phyloP scores from a whole-genome alignment of 1,284 basidiomycete genomes.

The Sphaerobolus stellatus region DNA sequence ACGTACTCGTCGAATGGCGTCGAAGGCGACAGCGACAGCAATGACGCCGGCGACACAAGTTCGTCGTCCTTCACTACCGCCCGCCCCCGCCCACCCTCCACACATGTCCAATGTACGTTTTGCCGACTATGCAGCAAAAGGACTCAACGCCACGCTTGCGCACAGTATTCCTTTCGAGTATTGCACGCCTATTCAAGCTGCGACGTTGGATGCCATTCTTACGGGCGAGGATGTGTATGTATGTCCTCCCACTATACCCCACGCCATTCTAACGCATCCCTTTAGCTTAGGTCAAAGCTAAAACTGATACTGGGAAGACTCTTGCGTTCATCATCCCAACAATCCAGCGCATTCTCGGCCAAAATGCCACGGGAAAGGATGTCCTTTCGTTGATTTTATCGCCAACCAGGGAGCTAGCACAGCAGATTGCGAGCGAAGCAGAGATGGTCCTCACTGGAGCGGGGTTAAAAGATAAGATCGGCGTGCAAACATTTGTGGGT shows the following conservation, averaged over 20 bases:
- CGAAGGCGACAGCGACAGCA: no score
- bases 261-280: neutral
- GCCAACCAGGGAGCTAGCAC: slow-evolving; percentile 96
- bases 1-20: no score
- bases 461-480: neutral
- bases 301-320: slow-evolving; percentile 96
- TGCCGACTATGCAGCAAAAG: neutral
- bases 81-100: no score
- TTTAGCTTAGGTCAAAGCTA: slow-evolving; percentile 47
- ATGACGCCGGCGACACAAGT: no score
- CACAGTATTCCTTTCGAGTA: slow-evolving; percentile 8
- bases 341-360: slow-evolving; percentile 99
- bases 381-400: slow-evolving; percentile 82
- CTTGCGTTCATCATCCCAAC: slow-evolving; percentile 98
- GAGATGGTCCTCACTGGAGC: neutral
- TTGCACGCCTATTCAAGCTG: slow-evolving; percentile 6
- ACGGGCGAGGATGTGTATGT: slow-evolving; percentile 7
- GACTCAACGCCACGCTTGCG: neutral
- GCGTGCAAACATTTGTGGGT: slow-evolving; percentile 91
- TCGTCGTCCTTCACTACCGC: no score
- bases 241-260: neutral
- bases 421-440: slow-evolving; percentile 93
- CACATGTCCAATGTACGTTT: slow-evolving; percentile 7
- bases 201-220: slow-evolving; percentile 1
- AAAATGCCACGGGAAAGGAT: slow-evolving; percentile 33